Conservation (phyloP, 495 filamentous ascomycete genomes). For the Penicillium cosmopolitanum region DNA sequence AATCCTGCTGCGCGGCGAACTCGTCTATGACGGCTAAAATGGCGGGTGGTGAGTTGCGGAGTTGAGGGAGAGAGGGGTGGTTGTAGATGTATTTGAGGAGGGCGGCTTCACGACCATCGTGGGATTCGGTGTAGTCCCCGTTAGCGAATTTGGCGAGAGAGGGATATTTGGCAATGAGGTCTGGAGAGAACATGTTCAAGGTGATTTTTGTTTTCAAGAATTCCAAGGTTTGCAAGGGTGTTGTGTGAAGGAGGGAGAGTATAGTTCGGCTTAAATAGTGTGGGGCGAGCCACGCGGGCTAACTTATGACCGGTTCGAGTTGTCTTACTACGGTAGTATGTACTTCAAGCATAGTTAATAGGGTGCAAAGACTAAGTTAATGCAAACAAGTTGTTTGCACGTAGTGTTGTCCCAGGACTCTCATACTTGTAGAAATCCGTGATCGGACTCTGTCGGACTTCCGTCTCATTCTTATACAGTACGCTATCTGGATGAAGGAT, state of each 20-base stretch:
- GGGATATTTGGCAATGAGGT: conserved; percentile 13
- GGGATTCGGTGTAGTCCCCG: conserved; percentile 20
- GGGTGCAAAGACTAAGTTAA: no score
- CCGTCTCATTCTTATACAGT: no score
- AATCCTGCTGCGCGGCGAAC: conserved; percentile 62
- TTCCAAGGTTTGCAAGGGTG: no score
- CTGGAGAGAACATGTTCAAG: conserved; percentile 4
- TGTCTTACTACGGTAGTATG: no score
- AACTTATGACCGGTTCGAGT: background rate
- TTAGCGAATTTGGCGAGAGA: conserved; percentile 8
- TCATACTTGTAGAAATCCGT: no score
- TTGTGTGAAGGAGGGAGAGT: no score
- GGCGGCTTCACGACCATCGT: conserved; percentile 70
- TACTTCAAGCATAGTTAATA: no score
- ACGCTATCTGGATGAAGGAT: no score
- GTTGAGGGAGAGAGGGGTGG: conserved; percentile 48
- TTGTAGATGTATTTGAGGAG: conserved; percentile 63
- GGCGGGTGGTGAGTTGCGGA: conserved; percentile 57
- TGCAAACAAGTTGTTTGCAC: no score
- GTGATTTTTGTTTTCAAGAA: background rate
- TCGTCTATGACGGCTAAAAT: conserved; percentile 68
- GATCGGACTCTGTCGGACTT: no score
- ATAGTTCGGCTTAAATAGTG: background rate
- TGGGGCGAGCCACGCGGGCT: background rate
- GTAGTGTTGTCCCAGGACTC: no score